These are phyloP conservation scores for Ottelia alismoides DNA, from an alignment of 106 monocot species.

Conservation along the genomic window DNA sequence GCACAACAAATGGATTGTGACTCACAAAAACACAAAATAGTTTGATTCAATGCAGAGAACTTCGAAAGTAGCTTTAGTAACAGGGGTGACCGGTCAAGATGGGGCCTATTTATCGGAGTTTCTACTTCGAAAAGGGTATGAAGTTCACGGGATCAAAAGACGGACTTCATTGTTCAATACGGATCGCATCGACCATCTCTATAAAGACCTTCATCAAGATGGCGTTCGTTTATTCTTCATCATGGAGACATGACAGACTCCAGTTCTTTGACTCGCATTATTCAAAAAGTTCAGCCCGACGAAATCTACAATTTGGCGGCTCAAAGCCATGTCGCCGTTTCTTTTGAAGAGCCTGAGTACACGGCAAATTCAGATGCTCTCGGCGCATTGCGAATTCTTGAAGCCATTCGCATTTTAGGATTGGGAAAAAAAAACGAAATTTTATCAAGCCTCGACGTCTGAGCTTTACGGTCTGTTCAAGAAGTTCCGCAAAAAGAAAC, in stretches of 20 bases:
- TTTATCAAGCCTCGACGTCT: constrained; percentile 82
- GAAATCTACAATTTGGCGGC: constrained; percentile 92
- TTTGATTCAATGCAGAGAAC: too few relatives aligned
- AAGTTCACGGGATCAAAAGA: constrained; percentile 83
- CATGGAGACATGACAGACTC: constrained; percentile 85
- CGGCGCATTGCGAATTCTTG: constrained; percentile 74
- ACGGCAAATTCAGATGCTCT: constrained; percentile 79
- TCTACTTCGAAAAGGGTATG: constrained; percentile 68
- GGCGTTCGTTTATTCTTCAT: constrained; percentile 63
- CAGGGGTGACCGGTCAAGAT: too few relatives aligned
- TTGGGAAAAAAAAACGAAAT: too few relatives aligned
- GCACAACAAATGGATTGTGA: too few relatives aligned
- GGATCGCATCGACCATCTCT: constrained; percentile 66
- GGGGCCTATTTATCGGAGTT: constrained; percentile 89
- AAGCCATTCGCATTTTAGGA: constrained; percentile 75
- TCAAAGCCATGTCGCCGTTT: constrained; percentile 83
- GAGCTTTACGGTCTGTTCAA: constrained; percentile 92
- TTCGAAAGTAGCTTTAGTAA: too few relatives aligned
- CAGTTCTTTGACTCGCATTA: constrained; percentile 72
- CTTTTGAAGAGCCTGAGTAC: constrained; percentile 88
- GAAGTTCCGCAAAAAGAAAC: constrained; percentile 69
- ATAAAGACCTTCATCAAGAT: constrained; percentile 67
- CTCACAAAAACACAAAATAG: too few relatives aligned
- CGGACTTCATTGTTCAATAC: constrained; percentile 89
- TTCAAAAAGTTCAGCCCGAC: constrained; percentile 61